A percentile compares a stretch with the other conserved stretches of the same genome.
These are phyloP conservation scores for Chalciporus piperatoides DNA, from an alignment of 1,284 basidiomycete genomes.

Conservation along the genomic window DNA sequence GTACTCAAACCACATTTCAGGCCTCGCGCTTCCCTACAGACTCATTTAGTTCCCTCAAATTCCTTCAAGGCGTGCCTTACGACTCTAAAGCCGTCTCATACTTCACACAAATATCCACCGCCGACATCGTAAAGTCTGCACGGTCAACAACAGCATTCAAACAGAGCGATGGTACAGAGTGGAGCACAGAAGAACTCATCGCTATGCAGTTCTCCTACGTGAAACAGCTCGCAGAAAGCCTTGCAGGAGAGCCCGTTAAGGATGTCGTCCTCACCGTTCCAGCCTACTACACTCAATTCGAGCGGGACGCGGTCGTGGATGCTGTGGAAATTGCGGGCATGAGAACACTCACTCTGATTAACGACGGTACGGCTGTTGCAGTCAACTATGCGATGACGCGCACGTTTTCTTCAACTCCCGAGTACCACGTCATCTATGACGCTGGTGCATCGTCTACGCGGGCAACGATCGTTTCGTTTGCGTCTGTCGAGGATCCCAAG, in stretches of 20 bases:
- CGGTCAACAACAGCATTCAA: constrained; percentile 59
- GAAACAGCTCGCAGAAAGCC: constrained; percentile 80
- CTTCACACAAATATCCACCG: constrained; percentile 63
- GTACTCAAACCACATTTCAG: constrained; percentile 38
- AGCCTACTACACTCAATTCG: constrained; percentile 80
- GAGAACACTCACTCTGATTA: constrained; percentile 78
- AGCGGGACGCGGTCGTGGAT: constrained; percentile 87
- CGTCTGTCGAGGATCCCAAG: constrained; percentile 50
- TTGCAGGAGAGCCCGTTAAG: constrained; percentile 71
- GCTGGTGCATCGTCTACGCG: constrained; percentile 86
- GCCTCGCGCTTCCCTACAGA: constrained; percentile 88
- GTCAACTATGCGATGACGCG: constrained; percentile 97
- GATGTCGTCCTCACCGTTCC: constrained; percentile 88
- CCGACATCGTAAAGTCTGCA: constrained; percentile 53
- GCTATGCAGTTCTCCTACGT: constrained; percentile 94
- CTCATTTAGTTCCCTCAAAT: constrained; percentile 85
- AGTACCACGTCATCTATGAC: constrained; percentile 93
- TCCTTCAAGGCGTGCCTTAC: constrained; percentile 75
- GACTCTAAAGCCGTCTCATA: constrained; percentile 61
- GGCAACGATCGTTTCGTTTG: constrained; percentile 84
- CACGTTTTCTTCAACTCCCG: constrained; percentile 69
- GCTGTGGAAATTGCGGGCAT: constrained; percentile 90
- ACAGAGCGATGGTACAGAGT: constrained; percentile 62
- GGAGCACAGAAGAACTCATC: constrained; percentile 87
- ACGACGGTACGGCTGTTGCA: constrained; percentile 91